Conservation (phyloP, 2,329 filamentous ascomycete species). For the Pseudopyricularia javanii region DNA sequence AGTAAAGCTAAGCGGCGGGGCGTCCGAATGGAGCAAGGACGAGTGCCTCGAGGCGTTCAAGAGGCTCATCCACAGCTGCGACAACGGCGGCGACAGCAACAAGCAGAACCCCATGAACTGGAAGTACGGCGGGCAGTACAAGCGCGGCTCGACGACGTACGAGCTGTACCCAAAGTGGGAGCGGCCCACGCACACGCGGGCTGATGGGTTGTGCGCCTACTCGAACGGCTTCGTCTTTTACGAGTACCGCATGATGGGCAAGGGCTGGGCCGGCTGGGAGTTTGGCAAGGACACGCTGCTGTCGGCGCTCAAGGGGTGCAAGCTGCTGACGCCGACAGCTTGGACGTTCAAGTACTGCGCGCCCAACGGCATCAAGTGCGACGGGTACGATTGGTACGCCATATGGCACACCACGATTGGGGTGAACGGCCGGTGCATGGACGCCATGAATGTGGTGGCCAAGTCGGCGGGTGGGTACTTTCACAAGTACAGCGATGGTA, state of each 20-base stretch:
- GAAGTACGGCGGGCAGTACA: constrained; percentile 5
- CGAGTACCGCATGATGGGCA: constrained; percentile 1
- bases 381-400: constrained; percentile 1
- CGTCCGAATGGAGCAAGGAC: constrained; percentile 6
- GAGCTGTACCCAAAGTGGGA: neutral
- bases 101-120: constrained; percentile 13
- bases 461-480: neutral
- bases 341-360: constrained; percentile 2
- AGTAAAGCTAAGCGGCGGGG: constrained; percentile 6
- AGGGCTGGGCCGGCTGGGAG: constrained; percentile 4
- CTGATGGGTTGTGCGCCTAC: constrained; percentile 3
- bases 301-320: neutral
- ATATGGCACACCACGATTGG: neutral
- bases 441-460: neutral
- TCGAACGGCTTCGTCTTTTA: neutral
- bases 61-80: constrained; percentile 13
- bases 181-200: neutral
- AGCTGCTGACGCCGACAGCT: neutral
- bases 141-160: constrained; percentile 3
- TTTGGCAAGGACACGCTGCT: constrained; percentile 2
- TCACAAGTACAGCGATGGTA: neutral
- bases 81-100: constrained; percentile 10
- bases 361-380: neutral
- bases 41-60: constrained; percentile 8
- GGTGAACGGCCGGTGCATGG: neutral